A percentile compares a stretch with the other conserved stretches of the same genome.
phyloP scores from a whole-genome alignment of 192 early-diverging fungal genomes.

The Thamnidium elegans region DNA sequence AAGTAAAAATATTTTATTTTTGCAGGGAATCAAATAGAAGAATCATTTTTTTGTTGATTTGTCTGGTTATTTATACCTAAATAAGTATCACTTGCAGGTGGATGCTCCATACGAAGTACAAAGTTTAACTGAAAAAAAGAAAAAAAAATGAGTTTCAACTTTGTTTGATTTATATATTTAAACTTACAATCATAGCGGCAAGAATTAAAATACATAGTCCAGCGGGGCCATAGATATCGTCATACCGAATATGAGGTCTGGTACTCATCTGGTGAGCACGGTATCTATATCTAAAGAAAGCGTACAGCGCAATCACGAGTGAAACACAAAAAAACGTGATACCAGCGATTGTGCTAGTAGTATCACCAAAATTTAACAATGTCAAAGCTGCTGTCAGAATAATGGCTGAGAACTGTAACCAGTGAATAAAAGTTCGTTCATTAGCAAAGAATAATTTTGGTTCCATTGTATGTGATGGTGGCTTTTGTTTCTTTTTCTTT shows the following conservation, averaged over 20 bases:
- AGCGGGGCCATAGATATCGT: constrained; percentile 73
- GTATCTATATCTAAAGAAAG: constrained; percentile 72
- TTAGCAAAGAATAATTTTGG: constrained; percentile 95
- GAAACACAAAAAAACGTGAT: constrained; percentile 66
- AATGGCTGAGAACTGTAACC: constrained; percentile 76
- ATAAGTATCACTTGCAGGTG: not conserved
- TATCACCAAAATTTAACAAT: constrained; percentile 79
- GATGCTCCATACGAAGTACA: constrained; percentile 47
- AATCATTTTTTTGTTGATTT: too few species aligned
- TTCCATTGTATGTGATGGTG: constrained; percentile 49
- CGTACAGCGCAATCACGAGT: constrained; percentile 70
- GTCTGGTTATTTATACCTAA: not conserved
- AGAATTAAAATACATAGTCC: constrained; percentile 66
- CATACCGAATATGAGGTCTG: constrained; percentile 47
- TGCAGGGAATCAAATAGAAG: too few species aligned
- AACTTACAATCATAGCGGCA: constrained; percentile 44
- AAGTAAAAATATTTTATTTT: too few species aligned
- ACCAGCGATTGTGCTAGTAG: constrained; percentile 59
- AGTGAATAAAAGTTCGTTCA: constrained; percentile 87
- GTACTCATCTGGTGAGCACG: constrained; percentile 66
- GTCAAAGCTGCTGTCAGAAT: constrained; percentile 66
- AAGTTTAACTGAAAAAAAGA: constrained; percentile 10
- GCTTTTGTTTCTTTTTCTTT: constrained; percentile 19
- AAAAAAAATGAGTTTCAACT: not conserved
- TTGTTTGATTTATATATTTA: not conserved